A percentile compares a stretch with the other conserved stretches of the same genome.
These are phyloP conservation scores for Hypoxylon sp. DNA, from an alignment of 2,329 filamentous ascomycete species.

Conservation along the genomic window DNA sequence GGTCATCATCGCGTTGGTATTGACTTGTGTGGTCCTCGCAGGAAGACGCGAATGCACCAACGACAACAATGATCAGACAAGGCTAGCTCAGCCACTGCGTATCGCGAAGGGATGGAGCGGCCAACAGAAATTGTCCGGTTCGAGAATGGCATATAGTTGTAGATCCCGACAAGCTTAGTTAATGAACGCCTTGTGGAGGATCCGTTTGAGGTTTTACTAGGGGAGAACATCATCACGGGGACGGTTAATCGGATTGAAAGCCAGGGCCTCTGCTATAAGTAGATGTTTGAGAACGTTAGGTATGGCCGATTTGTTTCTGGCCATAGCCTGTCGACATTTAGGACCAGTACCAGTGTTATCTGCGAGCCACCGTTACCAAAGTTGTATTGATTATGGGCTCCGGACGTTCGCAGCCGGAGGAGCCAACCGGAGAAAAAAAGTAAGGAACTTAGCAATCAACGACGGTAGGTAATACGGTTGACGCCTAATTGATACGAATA, in stretches of 20 bases:
- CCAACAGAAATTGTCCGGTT: slow-evolving; percentile 39
- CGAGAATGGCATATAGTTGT: slow-evolving; percentile 39
- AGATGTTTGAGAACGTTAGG: slow-evolving; percentile 41
- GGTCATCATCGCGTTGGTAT: slow-evolving; percentile 35
- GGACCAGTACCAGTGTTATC: slow-evolving; percentile 31
- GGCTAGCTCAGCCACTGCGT: slow-evolving; percentile 41
- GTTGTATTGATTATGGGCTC: slow-evolving; percentile 35
- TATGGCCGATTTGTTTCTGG: slow-evolving; percentile 43
- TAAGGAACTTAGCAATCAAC: slow-evolving; percentile 31
- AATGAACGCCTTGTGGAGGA: slow-evolving; percentile 39
- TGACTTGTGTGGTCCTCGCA: slow-evolving; percentile 29
- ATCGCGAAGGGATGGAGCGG: slow-evolving; percentile 29
- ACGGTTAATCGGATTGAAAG: slow-evolving; percentile 39
- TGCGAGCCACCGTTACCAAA: slow-evolving; percentile 34
- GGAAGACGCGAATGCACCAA: slow-evolving; percentile 39
- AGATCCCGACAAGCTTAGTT: slow-evolving; percentile 43
- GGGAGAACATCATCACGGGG: slow-evolving; percentile 35
- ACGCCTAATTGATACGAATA: slow-evolving; percentile 44
- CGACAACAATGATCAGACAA: slow-evolving; percentile 29
- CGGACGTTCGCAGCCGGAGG: slow-evolving; percentile 37
- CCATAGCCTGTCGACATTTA: slow-evolving; percentile 43
- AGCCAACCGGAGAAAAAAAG: slow-evolving; percentile 44
- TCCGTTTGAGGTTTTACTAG: slow-evolving; percentile 42
- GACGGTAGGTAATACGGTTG: slow-evolving; percentile 38
- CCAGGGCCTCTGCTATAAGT: slow-evolving; percentile 38